phyloP scores from a whole-genome alignment of 2,329 filamentous ascomycete genomes.

The Talaromyces sp. region DNA sequence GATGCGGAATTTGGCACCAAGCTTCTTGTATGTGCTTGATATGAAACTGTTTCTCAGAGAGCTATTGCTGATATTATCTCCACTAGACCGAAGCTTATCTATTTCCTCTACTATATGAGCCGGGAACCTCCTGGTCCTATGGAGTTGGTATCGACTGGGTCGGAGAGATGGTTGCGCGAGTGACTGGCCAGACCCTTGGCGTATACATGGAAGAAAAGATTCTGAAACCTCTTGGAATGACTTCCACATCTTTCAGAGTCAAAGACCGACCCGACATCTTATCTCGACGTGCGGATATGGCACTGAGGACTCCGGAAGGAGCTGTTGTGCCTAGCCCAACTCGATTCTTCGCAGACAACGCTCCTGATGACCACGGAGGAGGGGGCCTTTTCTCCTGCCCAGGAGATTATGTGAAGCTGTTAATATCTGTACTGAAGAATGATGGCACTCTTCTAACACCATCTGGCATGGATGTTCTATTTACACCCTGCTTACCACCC shows the following conservation, averaged over 20 bases:
- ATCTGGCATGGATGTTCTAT: slow-evolving; percentile 1
- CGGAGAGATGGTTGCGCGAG: neutral
- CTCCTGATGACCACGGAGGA: neutral
- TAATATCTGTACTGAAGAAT: neutral
- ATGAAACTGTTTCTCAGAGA: neutral
- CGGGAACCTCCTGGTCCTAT: slow-evolving; percentile 3
- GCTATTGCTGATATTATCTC: neutral
- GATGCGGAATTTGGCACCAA: neutral
- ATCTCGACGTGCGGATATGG: slow-evolving; percentile 1
- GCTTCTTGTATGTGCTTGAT: neutral
- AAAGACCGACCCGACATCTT: slow-evolving; percentile 1
- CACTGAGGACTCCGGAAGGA: neutral
- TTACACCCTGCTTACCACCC: neutral
- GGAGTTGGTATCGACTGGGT: slow-evolving; percentile 5
- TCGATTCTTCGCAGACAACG: neutral
- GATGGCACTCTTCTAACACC: neutral
- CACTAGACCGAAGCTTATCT: neutral
- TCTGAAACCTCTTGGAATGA: slow-evolving; percentile 3
- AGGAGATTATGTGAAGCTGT: neutral
- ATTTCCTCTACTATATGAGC: slow-evolving; percentile 1
- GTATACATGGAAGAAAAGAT: slow-evolving; percentile 5
- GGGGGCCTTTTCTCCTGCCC: slow-evolving; percentile 1
- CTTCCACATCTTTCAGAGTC: neutral
- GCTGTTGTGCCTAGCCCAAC: neutral
- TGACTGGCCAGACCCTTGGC: neutral